Conservation (phyloP, 495 filamentous ascomycete genomes). For the Annulohypoxylon nitens region DNA sequence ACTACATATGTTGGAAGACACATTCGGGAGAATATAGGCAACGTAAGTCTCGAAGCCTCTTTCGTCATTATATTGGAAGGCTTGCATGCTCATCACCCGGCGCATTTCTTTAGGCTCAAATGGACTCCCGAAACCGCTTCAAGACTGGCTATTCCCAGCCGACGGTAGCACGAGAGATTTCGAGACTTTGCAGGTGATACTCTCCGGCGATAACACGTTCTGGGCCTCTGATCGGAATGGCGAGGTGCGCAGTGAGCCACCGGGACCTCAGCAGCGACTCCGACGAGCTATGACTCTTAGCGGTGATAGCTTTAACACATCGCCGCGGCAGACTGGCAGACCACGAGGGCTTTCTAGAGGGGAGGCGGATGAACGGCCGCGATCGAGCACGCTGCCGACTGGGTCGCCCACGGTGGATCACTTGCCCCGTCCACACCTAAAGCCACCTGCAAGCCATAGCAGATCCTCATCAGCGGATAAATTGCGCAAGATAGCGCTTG, state of each 20-base stretch:
- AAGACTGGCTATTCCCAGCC: conserved; percentile 57
- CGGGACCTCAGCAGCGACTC: conserved; percentile 22
- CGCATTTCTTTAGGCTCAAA: conserved; percentile 51
- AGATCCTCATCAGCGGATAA: conserved; percentile 45
- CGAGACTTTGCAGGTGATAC: conserved; percentile 56
- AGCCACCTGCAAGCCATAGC: conserved; percentile 34
- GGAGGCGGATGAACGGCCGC: conserved; percentile 42
- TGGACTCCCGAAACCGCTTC: conserved; percentile 53
- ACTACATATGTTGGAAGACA: conserved; percentile 52
- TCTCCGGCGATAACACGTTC: conserved; percentile 58
- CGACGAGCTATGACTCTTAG: conserved; percentile 45
- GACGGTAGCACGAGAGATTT: conserved; percentile 56
- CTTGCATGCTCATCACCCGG: neutral
- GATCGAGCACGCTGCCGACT: conserved; percentile 47
- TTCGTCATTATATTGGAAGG: neutral
- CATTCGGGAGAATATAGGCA: conserved; percentile 47
- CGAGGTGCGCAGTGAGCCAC: neutral
- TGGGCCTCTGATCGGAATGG: conserved; percentile 51
- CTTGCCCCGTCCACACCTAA: conserved; percentile 26
- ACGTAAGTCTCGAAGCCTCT: conserved; percentile 35
- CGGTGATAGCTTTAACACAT: conserved; percentile 24
- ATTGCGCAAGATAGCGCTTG: conserved; percentile 36
- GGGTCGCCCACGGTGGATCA: conserved; percentile 41
- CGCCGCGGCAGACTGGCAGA: conserved; percentile 27
- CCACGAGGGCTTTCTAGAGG: conserved; percentile 32